A percentile compares a stretch with the other conserved stretches of the same genome.
Evolutionary conservation across 106 monocot species (phyloP).

Genomic region (Dioscorea alata): DNA sequence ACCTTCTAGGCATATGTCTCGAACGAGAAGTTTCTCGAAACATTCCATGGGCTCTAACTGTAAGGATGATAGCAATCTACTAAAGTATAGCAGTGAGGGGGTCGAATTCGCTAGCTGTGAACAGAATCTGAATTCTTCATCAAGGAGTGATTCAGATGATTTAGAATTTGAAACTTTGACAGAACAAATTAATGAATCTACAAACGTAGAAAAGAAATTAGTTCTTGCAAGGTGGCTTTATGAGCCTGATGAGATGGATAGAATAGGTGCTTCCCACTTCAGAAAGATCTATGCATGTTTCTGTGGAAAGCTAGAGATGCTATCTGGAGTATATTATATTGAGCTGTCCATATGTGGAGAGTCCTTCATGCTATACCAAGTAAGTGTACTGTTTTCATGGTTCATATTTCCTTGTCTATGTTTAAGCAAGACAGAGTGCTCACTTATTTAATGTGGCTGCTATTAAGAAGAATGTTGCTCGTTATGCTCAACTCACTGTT

Average conservation of each 20-base stretch:
- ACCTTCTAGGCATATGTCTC: background rate
- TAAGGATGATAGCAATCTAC: constrained; percentile 3
- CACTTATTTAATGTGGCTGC: no score
- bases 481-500: no score
- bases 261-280: constrained; percentile 75
- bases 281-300: constrained; percentile 66
- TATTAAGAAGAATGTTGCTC: no score
- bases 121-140: constrained; percentile 8
- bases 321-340: constrained; percentile 44
- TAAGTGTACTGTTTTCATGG: constrained; percentile 33
- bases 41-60: constrained; percentile 2
- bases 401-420: background rate
- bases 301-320: constrained; percentile 60
- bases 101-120: constrained; percentile 12
- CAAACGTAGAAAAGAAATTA: constrained; percentile 4
- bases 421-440: no score
- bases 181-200: constrained; percentile 1
- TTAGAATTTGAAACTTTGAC: constrained; percentile 1
- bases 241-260: constrained; percentile 85
- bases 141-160: constrained; percentile 24
- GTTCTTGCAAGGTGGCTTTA: constrained; percentile 74
- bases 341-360: constrained; percentile 82
- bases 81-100: background rate
- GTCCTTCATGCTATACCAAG: constrained; percentile 98
- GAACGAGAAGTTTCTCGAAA: background rate